These are phyloP conservation scores for Candida neerlandica DNA, from an alignment of 1,139 yeast genomes.

Conservation along the genomic window DNA sequence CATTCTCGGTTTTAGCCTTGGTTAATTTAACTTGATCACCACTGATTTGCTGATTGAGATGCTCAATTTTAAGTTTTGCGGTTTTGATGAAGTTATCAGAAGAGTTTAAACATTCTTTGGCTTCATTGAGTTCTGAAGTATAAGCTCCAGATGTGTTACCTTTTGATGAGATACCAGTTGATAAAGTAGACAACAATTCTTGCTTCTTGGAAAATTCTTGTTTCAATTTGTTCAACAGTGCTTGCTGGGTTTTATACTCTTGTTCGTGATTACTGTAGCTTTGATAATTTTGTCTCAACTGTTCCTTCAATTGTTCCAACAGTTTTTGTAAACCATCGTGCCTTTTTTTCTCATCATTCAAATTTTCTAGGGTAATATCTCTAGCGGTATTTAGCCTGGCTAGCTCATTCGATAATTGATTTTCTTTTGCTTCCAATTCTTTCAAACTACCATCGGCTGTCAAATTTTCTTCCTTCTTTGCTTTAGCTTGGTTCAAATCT, in stretches of 20 bases:
- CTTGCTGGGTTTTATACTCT: slow-evolving; percentile 47
- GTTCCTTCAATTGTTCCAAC: slow-evolving; percentile 20
- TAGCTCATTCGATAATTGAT: slow-evolving; percentile 60
- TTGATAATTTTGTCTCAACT: slow-evolving; percentile 34
- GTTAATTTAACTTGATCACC: slow-evolving; percentile 55
- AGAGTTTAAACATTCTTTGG: slow-evolving; percentile 58
- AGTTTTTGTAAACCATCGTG: slow-evolving; percentile 20
- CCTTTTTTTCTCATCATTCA: slow-evolving; percentile 48
- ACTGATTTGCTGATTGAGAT: slow-evolving; percentile 55
- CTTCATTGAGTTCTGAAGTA: slow-evolving; percentile 68
- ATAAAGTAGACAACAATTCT: slow-evolving; percentile 77
- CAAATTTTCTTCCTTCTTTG: slow-evolving; percentile 59
- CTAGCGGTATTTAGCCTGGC: slow-evolving; percentile 69
- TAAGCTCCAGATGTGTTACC: slow-evolving; percentile 83
- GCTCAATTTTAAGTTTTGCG: slow-evolving; percentile 58
- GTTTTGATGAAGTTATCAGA: slow-evolving; percentile 62
- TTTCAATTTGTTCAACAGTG: slow-evolving; percentile 46
- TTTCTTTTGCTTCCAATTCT: slow-evolving; percentile 61
- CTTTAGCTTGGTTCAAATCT: slow-evolving; percentile 60
- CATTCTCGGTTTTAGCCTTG: slow-evolving; percentile 58
- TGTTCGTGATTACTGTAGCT: slow-evolving; percentile 30
- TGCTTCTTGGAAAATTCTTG: slow-evolving; percentile 63
- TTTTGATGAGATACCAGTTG: slow-evolving; percentile 87
- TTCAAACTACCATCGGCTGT: slow-evolving; percentile 64
- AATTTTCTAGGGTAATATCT: slow-evolving; percentile 58